A percentile compares a stretch with the other conserved stretches of the same genome.
Evolutionary conservation across 2,329 filamentous ascomycete species (phyloP).

Genomic region (Ophiostoma ips): DNA sequence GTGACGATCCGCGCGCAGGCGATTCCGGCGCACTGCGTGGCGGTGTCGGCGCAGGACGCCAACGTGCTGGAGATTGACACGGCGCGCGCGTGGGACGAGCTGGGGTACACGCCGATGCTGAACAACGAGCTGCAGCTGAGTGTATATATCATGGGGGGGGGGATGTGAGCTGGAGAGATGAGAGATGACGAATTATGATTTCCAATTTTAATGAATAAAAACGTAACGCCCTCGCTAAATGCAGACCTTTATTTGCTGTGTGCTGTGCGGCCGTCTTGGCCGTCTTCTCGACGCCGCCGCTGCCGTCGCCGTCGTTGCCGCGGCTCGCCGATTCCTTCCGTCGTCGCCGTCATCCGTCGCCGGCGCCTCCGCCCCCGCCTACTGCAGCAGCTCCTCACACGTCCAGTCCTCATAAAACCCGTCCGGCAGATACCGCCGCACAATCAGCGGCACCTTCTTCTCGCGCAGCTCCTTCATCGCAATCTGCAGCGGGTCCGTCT

Average conservation of each 20-base stretch:
- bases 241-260: slow-evolving; percentile 5
- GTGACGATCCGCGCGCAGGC: slow-evolving; percentile 59
- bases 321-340: too few species aligned
- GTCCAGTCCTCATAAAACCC: slow-evolving; percentile 99
- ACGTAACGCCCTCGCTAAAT: slow-evolving; percentile 17
- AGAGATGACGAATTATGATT: neutral
- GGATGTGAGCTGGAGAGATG: neutral
- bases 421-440: slow-evolving; percentile 89
- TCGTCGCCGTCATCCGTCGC: neutral
- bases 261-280: neutral
- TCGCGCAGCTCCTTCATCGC: slow-evolving; percentile 93
- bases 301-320: neutral
- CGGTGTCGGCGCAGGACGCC: slow-evolving; percentile 33
- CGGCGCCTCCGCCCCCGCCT: neutral
- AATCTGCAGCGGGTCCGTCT: slow-evolving; percentile 95
- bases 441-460: slow-evolving; percentile 96
- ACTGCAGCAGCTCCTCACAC: slow-evolving; percentile 79
- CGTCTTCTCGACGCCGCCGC: neutral
- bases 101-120: slow-evolving; percentile 58
- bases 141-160: slow-evolving; percentile 35
- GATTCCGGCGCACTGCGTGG: slow-evolving; percentile 53
- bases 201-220: neutral
- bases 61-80: slow-evolving; percentile 66
- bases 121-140: slow-evolving; percentile 66
- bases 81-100: slow-evolving; percentile 60